Conservation (phyloP, 2,329 filamentous ascomycete genomes). For the Neonectria neomacrospora region DNA sequence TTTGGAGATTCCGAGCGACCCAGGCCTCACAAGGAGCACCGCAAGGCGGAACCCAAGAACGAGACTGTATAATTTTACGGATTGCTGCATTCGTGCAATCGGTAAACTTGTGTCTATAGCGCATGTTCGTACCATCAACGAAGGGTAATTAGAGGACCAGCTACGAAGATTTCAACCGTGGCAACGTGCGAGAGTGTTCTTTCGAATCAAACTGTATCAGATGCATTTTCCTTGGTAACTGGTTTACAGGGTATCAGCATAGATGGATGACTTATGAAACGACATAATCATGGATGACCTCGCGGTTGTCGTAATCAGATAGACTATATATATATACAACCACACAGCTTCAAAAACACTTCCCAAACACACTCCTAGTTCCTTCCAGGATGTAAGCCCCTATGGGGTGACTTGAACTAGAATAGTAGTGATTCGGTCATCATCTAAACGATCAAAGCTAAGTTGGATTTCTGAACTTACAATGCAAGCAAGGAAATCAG, state of each 20-base stretch:
- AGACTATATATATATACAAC: constrained; percentile 14
- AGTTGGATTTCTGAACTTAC: neutral
- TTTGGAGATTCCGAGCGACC: constrained; percentile 44
- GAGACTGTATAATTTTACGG: constrained; percentile 33
- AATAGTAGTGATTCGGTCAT: neutral
- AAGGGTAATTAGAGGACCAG: neutral
- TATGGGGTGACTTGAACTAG: neutral
- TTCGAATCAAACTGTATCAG: constrained; percentile 1
- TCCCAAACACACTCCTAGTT: neutral
- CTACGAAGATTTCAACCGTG: neutral
- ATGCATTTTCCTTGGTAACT: neutral
- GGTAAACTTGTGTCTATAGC: neutral
- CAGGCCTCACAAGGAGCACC: constrained; percentile 27
- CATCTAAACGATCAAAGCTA: neutral
- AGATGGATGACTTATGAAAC: constrained; percentile 23
- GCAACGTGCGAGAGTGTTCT: neutral
- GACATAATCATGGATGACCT: constrained; percentile 13
- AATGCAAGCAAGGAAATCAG: neutral
- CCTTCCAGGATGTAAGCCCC: too few relatives aligned
- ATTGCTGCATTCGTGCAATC: neutral
- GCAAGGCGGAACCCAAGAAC: constrained; percentile 33
- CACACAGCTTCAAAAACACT: neutral
- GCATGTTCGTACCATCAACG: neutral
- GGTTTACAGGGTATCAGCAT: neutral
- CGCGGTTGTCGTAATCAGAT: constrained; percentile 6